Evolutionary conservation across 2,329 filamentous ascomycete species (phyloP).

Genomic region (Ophiostoma populinum): DNA sequence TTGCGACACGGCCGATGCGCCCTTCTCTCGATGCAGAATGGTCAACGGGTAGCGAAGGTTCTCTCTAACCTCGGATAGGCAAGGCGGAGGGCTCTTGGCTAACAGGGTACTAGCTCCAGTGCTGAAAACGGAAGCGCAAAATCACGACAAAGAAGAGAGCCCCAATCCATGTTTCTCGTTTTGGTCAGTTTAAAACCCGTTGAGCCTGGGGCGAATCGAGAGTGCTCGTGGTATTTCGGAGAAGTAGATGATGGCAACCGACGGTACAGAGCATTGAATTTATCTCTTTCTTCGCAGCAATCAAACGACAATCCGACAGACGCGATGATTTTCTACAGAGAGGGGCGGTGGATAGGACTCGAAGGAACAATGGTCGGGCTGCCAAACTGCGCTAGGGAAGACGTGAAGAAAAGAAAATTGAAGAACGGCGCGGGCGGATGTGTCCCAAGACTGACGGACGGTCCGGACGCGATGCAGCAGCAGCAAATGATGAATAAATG

Average conservation of each 20-base stretch:
- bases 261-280: no score
- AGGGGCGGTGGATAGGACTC: background rate
- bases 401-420: background rate
- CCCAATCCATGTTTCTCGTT: no score
- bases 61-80: slow-evolving; percentile 10
- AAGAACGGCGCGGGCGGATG: background rate
- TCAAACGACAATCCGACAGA: no score
- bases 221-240: no score
- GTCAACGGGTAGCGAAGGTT: slow-evolving; percentile 10
- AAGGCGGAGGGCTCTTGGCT: slow-evolving; percentile 5
- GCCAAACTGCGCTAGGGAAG: background rate
- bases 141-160: no score
- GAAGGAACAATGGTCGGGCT: background rate
- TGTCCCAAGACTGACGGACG: background rate
- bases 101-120: no score
- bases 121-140: no score
- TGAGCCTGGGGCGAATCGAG: no score
- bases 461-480: background rate
- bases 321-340: slow-evolving; percentile 2
- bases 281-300: no score
- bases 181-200: no score
- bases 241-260: no score
- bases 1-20: slow-evolving; percentile 6
- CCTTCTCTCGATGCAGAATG: slow-evolving; percentile 12
- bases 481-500: no score